Base-by-base conservation (phyloP, 441 rosid genomes). In the Melastoma candidum region DNA sequence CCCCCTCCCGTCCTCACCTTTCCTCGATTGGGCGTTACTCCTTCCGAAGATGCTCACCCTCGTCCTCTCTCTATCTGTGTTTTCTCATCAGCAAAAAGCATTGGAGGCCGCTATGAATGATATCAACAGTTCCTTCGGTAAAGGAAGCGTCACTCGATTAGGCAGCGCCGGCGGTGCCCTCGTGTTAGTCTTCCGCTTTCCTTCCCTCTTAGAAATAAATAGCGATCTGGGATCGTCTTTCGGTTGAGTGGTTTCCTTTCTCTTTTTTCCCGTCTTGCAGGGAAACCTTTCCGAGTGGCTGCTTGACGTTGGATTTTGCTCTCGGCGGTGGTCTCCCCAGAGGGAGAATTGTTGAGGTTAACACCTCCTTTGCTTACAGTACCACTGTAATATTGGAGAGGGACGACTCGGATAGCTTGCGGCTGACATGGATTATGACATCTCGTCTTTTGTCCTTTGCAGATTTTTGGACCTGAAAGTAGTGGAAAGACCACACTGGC, bases 381-480 rank as follows among this genome's bases (percentile, higher is more conserved):
- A 17, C 22, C 22, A 17, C 22, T 17, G 22, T 17, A 17, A 17
- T 17, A 26, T 53, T 39, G 39, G 46, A 32, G 24, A 13, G 56
- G 24, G 26, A 39, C n/a, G 44, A 14, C 46, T 53, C 1, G 5
- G 44, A 8, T 3, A 53, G 6, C 14, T 14, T 39, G 26, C n/a
- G 4, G 4, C 2, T 1, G 44, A 53, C 32, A 12, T 39, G 26
- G 2, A 2, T 39, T 12, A 32, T 27, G 9, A 29, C 24, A 26
- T 29, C 46, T 46, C 2, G 3, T 7, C 53, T 62, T 57, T 63
- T 29, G 54, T 49, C 68, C 70, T 13, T 27, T 36, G 25, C 71
- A 90, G 98, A 84, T 90, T 76, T 87, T 66, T 76, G 98, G 98
- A 63, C 96, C 93, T 49, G 98, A 90, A 64, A 90, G 98, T 68